phyloP scores from a whole-genome alignment of 2,329 filamentous ascomycete genomes.

The Orbilia quercus region DNA sequence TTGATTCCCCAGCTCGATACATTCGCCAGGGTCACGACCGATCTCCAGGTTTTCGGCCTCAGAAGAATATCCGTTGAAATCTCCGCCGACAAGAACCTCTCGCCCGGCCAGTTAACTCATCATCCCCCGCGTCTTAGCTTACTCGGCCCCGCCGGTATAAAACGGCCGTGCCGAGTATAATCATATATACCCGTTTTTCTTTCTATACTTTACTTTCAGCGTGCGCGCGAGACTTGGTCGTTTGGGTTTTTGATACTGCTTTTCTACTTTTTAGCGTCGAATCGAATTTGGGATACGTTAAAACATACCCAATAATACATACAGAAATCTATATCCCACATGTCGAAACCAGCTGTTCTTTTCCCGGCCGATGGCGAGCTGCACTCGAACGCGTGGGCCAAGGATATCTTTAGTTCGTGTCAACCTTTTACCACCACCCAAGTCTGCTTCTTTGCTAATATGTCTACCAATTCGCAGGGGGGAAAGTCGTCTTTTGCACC shows the following conservation, averaged over 20 bases:
- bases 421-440: background rate
- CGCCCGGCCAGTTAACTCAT: constrained; percentile 8
- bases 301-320: background rate
- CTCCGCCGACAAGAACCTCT: constrained; percentile 18
- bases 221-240: background rate
- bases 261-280: background rate
- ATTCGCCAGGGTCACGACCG: background rate
- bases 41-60: constrained; percentile 21
- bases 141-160: constrained; percentile 25
- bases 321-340: background rate
- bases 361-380: constrained; percentile 48
- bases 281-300: background rate
- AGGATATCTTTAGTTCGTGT: constrained; percentile 57
- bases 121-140: constrained; percentile 1
- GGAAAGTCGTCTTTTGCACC: constrained; percentile 93
- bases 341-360: constrained; percentile 41
- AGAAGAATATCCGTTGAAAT: constrained; percentile 30
- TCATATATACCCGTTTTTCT: background rate
- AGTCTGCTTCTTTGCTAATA: no score
- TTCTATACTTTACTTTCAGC: background rate
- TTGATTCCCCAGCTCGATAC: background rate
- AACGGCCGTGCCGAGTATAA: constrained; percentile 24
- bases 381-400: constrained; percentile 58
- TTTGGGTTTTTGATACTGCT: background rate
- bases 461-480: constrained; percentile 68